These are phyloP conservation scores for Ceratocystis lukuohia DNA, from an alignment of 2,329 filamentous ascomycete species.

Conservation along the genomic window DNA sequence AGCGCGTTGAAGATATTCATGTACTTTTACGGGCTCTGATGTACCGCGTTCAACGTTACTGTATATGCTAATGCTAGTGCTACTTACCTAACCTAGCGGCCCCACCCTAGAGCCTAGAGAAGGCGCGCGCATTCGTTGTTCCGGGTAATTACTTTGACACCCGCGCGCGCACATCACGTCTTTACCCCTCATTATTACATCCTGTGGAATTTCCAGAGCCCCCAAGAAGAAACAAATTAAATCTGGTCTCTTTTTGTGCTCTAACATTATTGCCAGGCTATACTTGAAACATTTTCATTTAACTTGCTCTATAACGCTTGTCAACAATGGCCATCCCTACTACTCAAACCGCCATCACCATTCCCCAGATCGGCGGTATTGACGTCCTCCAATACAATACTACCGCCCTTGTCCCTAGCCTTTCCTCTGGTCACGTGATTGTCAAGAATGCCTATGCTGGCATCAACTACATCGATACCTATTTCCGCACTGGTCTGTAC, in stretches of 20 bases:
- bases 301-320: background rate
- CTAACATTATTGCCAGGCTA: background rate
- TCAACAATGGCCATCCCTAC: constrained; percentile 57
- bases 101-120: background rate
- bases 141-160: background rate
- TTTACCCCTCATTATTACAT: background rate
- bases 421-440: constrained; percentile 44
- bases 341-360: constrained; percentile 48
- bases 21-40: too few species aligned
- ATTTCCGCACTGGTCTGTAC: constrained; percentile 81
- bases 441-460: constrained; percentile 48
- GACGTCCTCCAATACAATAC: constrained; percentile 57
- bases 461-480: constrained; percentile 53
- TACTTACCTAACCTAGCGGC: background rate
- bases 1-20: too few species aligned
- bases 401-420: constrained; percentile 32
- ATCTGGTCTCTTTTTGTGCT: background rate
- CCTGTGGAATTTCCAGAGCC: background rate
- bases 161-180: constrained; percentile 5
- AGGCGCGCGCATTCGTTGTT: background rate
- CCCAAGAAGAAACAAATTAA: background rate
- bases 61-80: too few species aligned
- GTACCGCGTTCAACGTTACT: too few species aligned
- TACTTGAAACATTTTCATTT: background rate
- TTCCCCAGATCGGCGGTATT: constrained; percentile 49